These are phyloP conservation scores for Conticribra weissflogii DNA, from an alignment of 108 stramenopile species.

Conservation along the genomic window DNA sequence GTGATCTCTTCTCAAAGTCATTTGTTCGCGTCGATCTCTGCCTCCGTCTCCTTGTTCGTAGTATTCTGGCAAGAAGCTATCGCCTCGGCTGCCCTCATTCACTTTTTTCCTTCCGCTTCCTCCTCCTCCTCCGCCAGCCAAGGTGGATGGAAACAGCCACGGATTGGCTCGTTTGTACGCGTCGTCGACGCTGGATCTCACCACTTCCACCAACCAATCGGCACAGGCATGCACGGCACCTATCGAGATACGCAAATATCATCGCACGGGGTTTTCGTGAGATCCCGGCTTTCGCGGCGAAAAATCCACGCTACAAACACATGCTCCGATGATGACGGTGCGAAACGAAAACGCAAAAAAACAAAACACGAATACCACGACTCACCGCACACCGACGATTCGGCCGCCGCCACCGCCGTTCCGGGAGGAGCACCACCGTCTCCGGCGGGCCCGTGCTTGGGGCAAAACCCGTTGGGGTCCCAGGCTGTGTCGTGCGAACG, in stretches of 20 bases:
- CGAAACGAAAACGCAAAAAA: too few relatives aligned
- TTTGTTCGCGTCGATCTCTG: conserved; percentile 18
- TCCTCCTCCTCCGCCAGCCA: neutral
- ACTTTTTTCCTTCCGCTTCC: neutral
- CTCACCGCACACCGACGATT: conserved; percentile 28
- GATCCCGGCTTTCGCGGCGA: too few relatives aligned
- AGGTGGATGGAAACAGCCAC: conserved; percentile 6
- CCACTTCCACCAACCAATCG: conserved; percentile 40
- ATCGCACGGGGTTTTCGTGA: too few relatives aligned
- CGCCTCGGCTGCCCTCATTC: conserved; percentile 2
- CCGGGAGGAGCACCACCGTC: conserved; percentile 11
- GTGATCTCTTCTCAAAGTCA: conserved; percentile 10
- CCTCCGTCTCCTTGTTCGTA: conserved; percentile 21
- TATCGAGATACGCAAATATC: too few relatives aligned
- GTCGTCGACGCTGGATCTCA: conserved; percentile 36
- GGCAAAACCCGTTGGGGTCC: conserved; percentile 85
- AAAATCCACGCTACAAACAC: too few relatives aligned
- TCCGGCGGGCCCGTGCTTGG: conserved; percentile 39
- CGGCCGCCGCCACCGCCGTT: conserved; percentile 18
- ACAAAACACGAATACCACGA: neutral
- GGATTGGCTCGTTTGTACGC: conserved; percentile 45
- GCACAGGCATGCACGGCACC: conserved; percentile 35
- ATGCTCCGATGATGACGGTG: too few relatives aligned
- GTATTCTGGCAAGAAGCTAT: conserved; percentile 19
- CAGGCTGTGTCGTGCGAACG: conserved; percentile 62